Base-by-base conservation (phyloP, 148 eudicot species). In the Rhododendron henanense region DNA sequence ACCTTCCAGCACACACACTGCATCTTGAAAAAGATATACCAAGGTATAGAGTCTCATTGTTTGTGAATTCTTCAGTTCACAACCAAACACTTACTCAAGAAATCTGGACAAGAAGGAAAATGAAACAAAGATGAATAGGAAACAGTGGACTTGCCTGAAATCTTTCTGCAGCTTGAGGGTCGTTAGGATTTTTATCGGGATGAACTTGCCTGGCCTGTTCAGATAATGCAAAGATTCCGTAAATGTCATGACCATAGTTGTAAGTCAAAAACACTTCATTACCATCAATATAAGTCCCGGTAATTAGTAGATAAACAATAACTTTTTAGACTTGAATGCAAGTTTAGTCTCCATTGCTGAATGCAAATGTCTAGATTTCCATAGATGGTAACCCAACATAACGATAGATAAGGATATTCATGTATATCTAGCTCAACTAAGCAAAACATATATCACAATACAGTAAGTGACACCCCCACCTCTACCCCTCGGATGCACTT, bases 131-230 rank as follows among this genome's bases (percentile, higher is more conserved):
- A 55, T 28, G 61, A 31, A 84, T 25, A 44, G n/a, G 55, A 41
- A 84, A 25, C 15, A 51, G 51, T 79, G n/a, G 45, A 78, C 90
- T 92, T 89, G 87, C 99, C 99, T 96, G 98, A 92, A 96, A 96
- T 85, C 90, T 95, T 85, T 92, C 95, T 2, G 98, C 98, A 85
- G 99, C 98, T 76, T 87, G 94, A 85, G 98, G 97, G 86, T 96
- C 98, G 90, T 95, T 89, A 18, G 94, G 97, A 83, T 96, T 96
- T 85, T 96, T 96, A 87, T 96, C 98, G 0, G 99, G 99, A 88
- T 96, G 99, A 85, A 94, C 98, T 92, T 94, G 95, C 83, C 92
- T 90, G 83, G 99, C 99, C 99, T 96, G 89, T 53, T 78, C 39
- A 81, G n/a, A 81, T 37, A 71, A 37, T 33, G 45, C 35, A 83